Percentiles rank a stretch among this genome's conserved stretches.
These are phyloP conservation scores for Teratosphaeria pseudoeucalypti DNA, from an alignment of 2,329 filamentous ascomycete species.

Conservation along the genomic window DNA sequence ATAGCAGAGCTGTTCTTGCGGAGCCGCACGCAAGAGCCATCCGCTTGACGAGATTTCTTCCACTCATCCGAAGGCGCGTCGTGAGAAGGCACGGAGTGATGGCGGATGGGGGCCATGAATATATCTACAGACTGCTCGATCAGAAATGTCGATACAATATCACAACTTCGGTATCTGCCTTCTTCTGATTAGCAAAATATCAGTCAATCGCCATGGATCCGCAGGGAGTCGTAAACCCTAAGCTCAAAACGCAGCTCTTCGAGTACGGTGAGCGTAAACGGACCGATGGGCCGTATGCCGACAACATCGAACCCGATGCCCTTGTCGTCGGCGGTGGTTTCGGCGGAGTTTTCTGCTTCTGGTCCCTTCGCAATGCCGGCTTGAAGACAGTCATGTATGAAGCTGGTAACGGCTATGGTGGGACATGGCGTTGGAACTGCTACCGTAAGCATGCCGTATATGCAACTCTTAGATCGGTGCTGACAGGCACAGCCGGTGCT, in stretches of 20 bases:
- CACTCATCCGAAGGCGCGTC: background rate
- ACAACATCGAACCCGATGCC: slow-evolving; percentile 42
- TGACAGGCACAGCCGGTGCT: slow-evolving; percentile 1
- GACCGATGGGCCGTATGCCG: slow-evolving; percentile 12
- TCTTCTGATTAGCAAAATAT: background rate
- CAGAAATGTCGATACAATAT: background rate
- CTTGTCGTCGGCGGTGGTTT: slow-evolving; percentile 20
- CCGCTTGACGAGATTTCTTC: background rate
- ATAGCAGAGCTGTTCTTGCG: background rate
- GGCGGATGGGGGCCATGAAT: background rate
- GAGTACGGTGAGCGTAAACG: slow-evolving; percentile 6
- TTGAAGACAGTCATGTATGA: slow-evolving; percentile 19
- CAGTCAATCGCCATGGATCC: background rate
- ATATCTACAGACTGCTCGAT: background rate
- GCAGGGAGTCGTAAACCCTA: background rate
- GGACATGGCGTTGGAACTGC: slow-evolving; percentile 20
- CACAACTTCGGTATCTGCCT: background rate
- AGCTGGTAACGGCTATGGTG: slow-evolving; percentile 17
- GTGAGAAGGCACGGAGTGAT: background rate
- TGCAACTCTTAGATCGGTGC: background rate
- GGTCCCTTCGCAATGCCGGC: slow-evolving; percentile 10
- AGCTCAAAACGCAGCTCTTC: slow-evolving; percentile 10
- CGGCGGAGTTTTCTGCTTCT: slow-evolving; percentile 15
- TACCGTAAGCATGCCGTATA: background rate
- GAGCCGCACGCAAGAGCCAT: background rate